phyloP scores from a whole-genome alignment of 768 basidiomycete genomes.

The Rossbeevera mucosa region DNA sequence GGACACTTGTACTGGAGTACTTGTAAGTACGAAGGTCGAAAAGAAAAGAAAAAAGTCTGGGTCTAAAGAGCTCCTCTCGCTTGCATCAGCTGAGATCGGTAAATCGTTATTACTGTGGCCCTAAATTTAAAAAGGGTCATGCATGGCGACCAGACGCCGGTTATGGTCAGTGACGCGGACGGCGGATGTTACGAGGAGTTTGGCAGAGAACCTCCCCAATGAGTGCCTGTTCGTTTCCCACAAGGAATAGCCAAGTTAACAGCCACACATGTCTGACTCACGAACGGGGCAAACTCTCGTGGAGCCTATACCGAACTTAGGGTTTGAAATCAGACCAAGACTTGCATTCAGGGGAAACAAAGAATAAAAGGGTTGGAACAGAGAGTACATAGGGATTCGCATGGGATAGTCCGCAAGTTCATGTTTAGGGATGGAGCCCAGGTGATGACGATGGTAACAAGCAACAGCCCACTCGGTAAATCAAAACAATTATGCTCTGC shows the following conservation, averaged over 20 bases:
- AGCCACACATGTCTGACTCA: slow-evolving; percentile 13
- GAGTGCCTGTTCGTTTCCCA: slow-evolving; percentile 1
- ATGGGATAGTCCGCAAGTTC: slow-evolving; percentile 27
- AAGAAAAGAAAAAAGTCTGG: background rate
- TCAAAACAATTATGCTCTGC: slow-evolving; percentile 20
- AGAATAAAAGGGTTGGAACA: slow-evolving; percentile 3
- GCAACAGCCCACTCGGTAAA: slow-evolving; percentile 13
- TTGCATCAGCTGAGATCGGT: background rate
- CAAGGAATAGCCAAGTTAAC: slow-evolving; percentile 1
- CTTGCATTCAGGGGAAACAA: slow-evolving; percentile 6
- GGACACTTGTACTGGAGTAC: no score
- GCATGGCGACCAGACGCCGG: background rate
- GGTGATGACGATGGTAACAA: slow-evolving; percentile 12
- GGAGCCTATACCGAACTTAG: slow-evolving; percentile 2
- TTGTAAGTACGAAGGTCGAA: no score
- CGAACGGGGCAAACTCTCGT: background rate
- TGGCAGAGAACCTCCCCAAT: background rate
- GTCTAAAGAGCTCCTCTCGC: background rate
- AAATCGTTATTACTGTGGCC: no score
- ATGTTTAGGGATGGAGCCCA: slow-evolving; percentile 2
- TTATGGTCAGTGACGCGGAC: background rate
- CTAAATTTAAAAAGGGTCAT: background rate
- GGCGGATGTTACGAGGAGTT: background rate
- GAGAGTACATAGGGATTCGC: slow-evolving; percentile 23
- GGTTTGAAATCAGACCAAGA: slow-evolving; percentile 7